Evolutionary conservation across 2,329 filamentous ascomycete species (phyloP).

Genomic region (Alternaria sp.): DNA sequence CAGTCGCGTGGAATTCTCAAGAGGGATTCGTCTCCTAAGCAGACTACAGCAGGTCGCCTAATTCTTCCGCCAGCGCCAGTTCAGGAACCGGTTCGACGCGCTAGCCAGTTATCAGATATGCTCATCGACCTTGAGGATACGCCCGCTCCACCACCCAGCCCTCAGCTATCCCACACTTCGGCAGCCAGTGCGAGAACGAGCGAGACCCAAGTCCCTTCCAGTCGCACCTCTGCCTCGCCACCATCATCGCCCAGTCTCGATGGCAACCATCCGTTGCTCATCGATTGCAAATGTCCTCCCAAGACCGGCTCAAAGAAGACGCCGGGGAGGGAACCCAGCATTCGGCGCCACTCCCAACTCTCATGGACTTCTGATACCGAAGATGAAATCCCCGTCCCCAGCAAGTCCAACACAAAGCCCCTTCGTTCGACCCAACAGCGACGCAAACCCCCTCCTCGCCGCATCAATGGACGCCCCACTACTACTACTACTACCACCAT

Average conservation of each 20-base stretch:
- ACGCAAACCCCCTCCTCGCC: not conserved
- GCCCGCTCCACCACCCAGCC: slow-evolving; percentile 9
- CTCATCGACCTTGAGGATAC: slow-evolving; percentile 25
- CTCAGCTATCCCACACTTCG: slow-evolving; percentile 7
- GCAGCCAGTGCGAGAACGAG: not conserved
- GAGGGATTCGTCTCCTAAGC: not conserved
- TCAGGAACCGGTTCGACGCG: not conserved
- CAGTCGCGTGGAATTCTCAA: not conserved
- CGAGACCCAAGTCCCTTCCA: slow-evolving; percentile 1
- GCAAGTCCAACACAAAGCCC: not conserved
- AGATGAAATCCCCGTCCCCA: not conserved
- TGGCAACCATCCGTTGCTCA: not conserved
- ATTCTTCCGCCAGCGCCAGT: not conserved
- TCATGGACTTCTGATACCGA: slow-evolving; percentile 19
- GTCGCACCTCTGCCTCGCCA: not conserved
- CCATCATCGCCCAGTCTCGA: not conserved
- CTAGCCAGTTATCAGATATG: slow-evolving; percentile 5
- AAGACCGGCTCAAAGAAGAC: not conserved
- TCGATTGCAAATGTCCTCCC: not conserved
- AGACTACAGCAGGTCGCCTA: not conserved
- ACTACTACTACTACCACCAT: not conserved
- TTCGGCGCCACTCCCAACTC: slow-evolving; percentile 22
- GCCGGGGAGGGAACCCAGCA: not conserved
- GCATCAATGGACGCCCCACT: no score
- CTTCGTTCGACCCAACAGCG: not conserved